Conservation (phyloP, 495 filamentous ascomycete species). For the Letharia columbiana region DNA sequence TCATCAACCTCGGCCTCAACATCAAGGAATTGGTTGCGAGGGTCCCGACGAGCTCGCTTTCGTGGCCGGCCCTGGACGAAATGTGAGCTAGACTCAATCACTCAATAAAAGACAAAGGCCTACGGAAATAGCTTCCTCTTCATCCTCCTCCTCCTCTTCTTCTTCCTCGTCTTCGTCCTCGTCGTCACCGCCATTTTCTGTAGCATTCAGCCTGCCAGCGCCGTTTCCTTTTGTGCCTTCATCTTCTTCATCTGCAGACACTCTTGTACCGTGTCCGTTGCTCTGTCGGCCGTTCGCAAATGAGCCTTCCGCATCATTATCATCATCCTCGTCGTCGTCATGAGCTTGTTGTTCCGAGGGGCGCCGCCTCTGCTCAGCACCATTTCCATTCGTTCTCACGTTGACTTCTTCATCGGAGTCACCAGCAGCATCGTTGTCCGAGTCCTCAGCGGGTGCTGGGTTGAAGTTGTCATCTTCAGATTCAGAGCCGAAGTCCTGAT, state of each 20-base stretch:
- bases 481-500: conserved; percentile 57
- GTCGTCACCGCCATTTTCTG: conserved; percentile 42
- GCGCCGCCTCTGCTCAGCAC: conserved; percentile 5
- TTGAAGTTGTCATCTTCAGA: conserved; percentile 80
- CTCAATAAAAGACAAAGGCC: conserved; percentile 16
- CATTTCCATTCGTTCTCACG: conserved; percentile 10
- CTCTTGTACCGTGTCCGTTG: not conserved
- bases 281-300: conserved; percentile 15
- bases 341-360: not conserved
- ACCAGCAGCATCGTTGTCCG: conserved; percentile 52
- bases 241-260: conserved; percentile 37
- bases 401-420: conserved; percentile 21
- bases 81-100: conserved; percentile 10
- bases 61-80: conserved; percentile 55
- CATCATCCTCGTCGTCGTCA: conserved; percentile 28
- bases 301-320: conserved; percentile 38
- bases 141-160: conserved; percentile 47
- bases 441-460: conserved; percentile 56
- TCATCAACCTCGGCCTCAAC: conserved; percentile 94
- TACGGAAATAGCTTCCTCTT: conserved; percentile 53
- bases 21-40: conserved; percentile 79
- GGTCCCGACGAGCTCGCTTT: conserved; percentile 64
- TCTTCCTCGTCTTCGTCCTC: conserved; percentile 43
- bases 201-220: conserved; percentile 36
- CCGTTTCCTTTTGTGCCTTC: conserved; percentile 45